These are phyloP conservation scores for Nakazawaea holstii DNA, from an alignment of 805 yeast genomes.

Conservation along the genomic window DNA sequence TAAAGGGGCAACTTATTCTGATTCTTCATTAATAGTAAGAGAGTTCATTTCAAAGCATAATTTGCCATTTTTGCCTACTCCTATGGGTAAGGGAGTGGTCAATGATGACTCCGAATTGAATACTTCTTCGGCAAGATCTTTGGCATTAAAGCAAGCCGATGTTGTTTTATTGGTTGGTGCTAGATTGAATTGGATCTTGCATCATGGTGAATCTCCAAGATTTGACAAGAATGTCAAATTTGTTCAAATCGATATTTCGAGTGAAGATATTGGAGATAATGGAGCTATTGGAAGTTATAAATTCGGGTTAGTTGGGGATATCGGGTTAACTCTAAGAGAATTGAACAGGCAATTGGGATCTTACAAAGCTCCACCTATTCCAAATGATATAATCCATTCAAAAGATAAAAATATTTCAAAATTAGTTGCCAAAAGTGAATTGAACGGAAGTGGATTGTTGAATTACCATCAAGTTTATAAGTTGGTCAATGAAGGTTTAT, in stretches of 20 bases:
- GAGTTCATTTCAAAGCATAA: slow-evolving; percentile 34
- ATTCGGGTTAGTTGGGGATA: slow-evolving; percentile 53
- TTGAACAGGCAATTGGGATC: slow-evolving; percentile 22
- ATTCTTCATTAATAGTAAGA: slow-evolving; percentile 34
- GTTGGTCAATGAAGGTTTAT: slow-evolving; percentile 35
- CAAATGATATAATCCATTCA: slow-evolving; percentile 19
- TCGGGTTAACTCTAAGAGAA: slow-evolving; percentile 33
- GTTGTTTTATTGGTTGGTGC: slow-evolving; percentile 60
- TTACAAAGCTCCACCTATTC: slow-evolving; percentile 28
- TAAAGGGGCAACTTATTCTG: slow-evolving; percentile 52
- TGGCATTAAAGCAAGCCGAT: slow-evolving; percentile 53
- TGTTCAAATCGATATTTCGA: slow-evolving; percentile 50
- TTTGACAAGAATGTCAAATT: slow-evolving; percentile 40
- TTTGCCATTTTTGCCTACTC: slow-evolving; percentile 63
- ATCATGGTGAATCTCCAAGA: slow-evolving; percentile 56
- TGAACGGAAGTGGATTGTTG: slow-evolving; percentile 20
- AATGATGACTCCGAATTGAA: slow-evolving; percentile 43
- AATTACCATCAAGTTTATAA: slow-evolving; percentile 53
- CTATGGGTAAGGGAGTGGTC: slow-evolving; percentile 74
- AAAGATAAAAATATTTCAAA: slow-evolving; percentile 26
- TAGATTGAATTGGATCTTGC: slow-evolving; percentile 69
- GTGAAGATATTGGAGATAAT: slow-evolving; percentile 45
- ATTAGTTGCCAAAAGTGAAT: slow-evolving; percentile 28
- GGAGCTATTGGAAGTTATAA: slow-evolving; percentile 28
- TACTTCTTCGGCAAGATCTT: slow-evolving; percentile 59